phyloP scores from a whole-genome alignment of 2,329 filamentous ascomycete species.

The Pseudogymnoascus sp. region DNA sequence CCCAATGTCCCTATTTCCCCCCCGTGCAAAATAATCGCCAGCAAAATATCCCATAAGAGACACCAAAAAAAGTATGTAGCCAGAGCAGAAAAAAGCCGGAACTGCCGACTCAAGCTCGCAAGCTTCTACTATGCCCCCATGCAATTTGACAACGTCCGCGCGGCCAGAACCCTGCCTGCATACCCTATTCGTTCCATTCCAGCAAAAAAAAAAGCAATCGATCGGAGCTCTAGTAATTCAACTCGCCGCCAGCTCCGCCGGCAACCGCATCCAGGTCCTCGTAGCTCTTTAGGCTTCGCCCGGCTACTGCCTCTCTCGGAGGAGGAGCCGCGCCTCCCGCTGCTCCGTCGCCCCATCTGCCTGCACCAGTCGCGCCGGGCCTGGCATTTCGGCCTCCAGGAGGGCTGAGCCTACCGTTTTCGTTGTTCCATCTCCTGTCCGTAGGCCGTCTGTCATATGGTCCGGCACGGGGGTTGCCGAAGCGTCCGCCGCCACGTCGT shows the following conservation, averaged over 20 bases:
- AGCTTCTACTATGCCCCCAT: constrained; percentile 4
- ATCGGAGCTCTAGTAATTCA: constrained; percentile 64
- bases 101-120: neutral
- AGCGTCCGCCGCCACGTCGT: constrained; percentile 57
- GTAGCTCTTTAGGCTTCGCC: constrained; percentile 90
- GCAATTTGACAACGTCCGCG: neutral
- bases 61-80: neutral
- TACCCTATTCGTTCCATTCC: neutral
- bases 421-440: constrained; percentile 40
- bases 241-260: constrained; percentile 65
- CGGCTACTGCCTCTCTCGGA: constrained; percentile 84
- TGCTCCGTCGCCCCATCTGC: constrained; percentile 63
- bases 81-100: neutral
- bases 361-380: constrained; percentile 39
- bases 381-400: constrained; percentile 45
- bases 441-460: constrained; percentile 65
- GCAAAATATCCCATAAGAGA: constrained; percentile 1
- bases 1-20: neutral
- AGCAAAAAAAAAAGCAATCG: neutral
- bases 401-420: constrained; percentile 38
- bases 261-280: constrained; percentile 89
- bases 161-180: neutral
- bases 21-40: constrained; percentile 4
- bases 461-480: constrained; percentile 52
- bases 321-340: constrained; percentile 71